Evolutionary conservation across 352 stramenopile species (phyloP).

Genomic region (Blastocystis sp.): DNA sequence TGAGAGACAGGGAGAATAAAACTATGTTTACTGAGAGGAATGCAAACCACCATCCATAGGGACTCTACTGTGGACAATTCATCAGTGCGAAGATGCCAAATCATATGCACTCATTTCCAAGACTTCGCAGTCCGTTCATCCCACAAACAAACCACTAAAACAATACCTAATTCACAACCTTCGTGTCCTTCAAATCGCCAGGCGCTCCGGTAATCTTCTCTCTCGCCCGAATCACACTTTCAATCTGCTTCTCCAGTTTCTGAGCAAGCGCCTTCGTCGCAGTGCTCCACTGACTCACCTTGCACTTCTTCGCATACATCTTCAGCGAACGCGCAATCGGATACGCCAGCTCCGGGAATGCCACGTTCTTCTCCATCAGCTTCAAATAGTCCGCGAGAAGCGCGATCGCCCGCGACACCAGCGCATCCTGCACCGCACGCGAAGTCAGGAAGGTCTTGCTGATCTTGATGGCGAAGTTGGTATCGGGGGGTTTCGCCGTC

Average conservation of each 20-base stretch:
- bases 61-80: no score
- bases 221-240: background rate
- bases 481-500: constrained; percentile 61
- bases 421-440: constrained; percentile 75
- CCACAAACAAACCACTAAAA: no score
- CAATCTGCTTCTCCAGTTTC: constrained; percentile 54
- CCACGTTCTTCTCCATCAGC: constrained; percentile 84
- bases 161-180: no score
- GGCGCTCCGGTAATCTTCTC: constrained; percentile 23
- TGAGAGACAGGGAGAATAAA: no score
- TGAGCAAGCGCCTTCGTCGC: constrained; percentile 5
- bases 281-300: constrained; percentile 47
- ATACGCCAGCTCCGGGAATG: constrained; percentile 83
- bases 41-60: no score
- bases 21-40: no score
- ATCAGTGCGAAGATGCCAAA: no score
- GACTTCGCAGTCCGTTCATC: no score
- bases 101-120: no score
- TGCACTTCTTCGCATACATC: constrained; percentile 46
- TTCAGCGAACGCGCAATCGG: constrained; percentile 51
- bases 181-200: no score
- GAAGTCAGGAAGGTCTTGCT: constrained; percentile 60
- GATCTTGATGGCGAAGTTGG: constrained; percentile 61
- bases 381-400: constrained; percentile 84
- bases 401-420: constrained; percentile 80